Conservation (phyloP, 2,329 filamentous ascomycete species). For the Blumeria hordei region DNA sequence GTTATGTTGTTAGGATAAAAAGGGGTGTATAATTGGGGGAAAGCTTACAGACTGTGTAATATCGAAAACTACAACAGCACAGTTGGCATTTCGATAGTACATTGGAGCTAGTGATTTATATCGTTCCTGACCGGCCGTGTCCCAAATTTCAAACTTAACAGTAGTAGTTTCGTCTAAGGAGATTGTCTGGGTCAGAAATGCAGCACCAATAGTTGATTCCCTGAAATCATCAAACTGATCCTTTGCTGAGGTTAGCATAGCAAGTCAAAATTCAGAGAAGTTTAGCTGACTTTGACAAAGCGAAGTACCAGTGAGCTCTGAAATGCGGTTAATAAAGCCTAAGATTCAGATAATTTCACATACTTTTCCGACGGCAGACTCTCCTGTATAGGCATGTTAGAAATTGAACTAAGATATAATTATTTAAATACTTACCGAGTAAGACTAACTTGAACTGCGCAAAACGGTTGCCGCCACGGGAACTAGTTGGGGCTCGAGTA, state of each 20-base stretch:
- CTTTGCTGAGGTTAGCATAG: conserved; percentile 20
- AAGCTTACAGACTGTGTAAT: conserved; percentile 79
- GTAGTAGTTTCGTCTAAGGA: conserved; percentile 94
- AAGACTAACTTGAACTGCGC: conserved; percentile 98
- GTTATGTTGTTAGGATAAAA: conserved; percentile 3
- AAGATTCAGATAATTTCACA: conserved; percentile 6
- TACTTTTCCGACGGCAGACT: conserved; percentile 98
- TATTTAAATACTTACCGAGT: conserved; percentile 40
- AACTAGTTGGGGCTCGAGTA: conserved; percentile 45
- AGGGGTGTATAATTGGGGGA: neutral
- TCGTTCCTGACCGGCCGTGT: conserved; percentile 91
- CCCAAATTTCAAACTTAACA: conserved; percentile 99
- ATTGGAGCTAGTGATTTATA: conserved; percentile 98
- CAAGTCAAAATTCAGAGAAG: neutral
- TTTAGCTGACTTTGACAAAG: conserved; percentile 70
- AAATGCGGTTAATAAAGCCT: conserved; percentile 6
- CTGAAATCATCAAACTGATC: conserved; percentile 79
- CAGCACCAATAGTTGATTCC: conserved; percentile 33
- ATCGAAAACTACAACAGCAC: conserved; percentile 95
- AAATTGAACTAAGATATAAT: conserved; percentile 1
- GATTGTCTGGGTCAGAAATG: conserved; percentile 97
- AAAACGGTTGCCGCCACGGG: conserved; percentile 53
- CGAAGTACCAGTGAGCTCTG: conserved; percentile 92
- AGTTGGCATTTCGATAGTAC: conserved; percentile 99
- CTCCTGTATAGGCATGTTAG: conserved; percentile 37